Base-by-base conservation (phyloP, 768 basidiomycete species). In the Kwoniella sp. region DNA sequence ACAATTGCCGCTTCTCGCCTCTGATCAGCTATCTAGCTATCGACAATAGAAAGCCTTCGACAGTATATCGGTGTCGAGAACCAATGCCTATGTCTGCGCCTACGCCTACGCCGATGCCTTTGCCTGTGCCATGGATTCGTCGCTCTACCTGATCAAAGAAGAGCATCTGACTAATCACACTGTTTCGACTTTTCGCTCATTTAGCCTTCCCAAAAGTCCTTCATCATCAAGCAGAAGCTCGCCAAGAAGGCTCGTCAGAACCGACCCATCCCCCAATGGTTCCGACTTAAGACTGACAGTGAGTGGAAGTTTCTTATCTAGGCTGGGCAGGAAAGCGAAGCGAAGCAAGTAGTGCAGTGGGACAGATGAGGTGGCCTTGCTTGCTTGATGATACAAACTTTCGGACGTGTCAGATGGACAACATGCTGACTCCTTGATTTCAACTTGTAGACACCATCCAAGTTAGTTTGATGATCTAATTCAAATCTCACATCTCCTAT, bases 201-300 rank as follows among this genome's bases (percentile, higher is more conserved):
- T 33, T 82, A 97, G 95, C 95, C 95, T 83, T 97, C 95, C 80
- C 92, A 97, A 88, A 99, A 99, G 84, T 87, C 92, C 63, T 97
- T 97, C 87, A 86, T 90, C 80, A 93, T 90, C 81, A 99, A 99
- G 85, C 88, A 88, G 81, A 94, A 88, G 80, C 90, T 99, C 75
- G 92, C 95, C 80, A 99, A 98, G 86, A 92, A 92, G 66, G 82
- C 85, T 65, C 88, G 92, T 78, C 93, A 96, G 86, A 99, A 99
- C 85, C 87, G 95, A 80, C 96, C 95, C 67, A 97, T 99, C 67
- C 96, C 95, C 70, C 95, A 97, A 79, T 99, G 95, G 95, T 97
- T 96, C 88, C 92, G 79, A 65, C 69, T 94, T 67, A 97, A 96
- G 86, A 87, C 90, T 76, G 95, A 92, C 81, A 90, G 89, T 68